A percentile compares a stretch with the other conserved stretches of the same genome.
These are phyloP conservation scores for Salisapilia sapeloensis DNA, from an alignment of 352 stramenopile genomes.

Conservation along the genomic window DNA sequence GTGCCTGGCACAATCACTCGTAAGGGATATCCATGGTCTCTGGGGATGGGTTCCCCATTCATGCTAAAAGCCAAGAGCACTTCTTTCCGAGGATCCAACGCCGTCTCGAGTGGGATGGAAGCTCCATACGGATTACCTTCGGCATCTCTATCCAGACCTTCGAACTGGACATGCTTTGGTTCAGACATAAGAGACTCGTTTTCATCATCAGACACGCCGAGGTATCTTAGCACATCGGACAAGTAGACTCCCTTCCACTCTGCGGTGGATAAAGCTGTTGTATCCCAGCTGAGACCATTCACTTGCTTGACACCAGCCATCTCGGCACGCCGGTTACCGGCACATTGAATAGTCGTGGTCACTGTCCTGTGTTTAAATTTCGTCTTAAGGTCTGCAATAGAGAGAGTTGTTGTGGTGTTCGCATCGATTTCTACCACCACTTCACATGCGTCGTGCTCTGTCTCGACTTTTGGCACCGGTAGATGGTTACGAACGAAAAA, in stretches of 20 bases:
- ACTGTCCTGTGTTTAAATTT: conserved; percentile 88
- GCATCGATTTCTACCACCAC: conserved; percentile 32
- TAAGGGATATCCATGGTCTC: conserved; percentile 94
- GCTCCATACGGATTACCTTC: conserved; percentile 75
- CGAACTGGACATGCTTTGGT: conserved; percentile 76
- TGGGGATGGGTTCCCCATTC: conserved; percentile 87
- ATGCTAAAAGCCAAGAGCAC: conserved; percentile 98
- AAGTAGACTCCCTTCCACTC: conserved; percentile 91
- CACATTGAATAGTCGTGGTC: conserved; percentile 92
- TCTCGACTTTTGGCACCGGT: conserved; percentile 84
- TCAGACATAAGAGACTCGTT: conserved; percentile 29
- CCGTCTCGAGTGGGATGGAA: conserved; percentile 89
- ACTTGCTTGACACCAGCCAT: conserved; percentile 88
- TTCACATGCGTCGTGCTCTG: conserved; percentile 22
- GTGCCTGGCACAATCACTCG: conserved; percentile 92
- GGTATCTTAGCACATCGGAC: conserved; percentile 80
- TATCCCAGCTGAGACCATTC: conserved; percentile 75
- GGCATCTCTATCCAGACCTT: conserved; percentile 64
- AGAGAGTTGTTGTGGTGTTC: conserved; percentile 27
- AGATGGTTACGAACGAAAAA: conserved; percentile 98
- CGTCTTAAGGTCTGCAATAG: conserved; percentile 84
- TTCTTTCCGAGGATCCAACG: conserved; percentile 87
- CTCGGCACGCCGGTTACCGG: conserved; percentile 89
- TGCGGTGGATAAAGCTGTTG: conserved; percentile 85
- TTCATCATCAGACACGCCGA: conserved; percentile 66